Evolutionary conservation across 176 grass and related monocot genomes (phyloP).

Genomic region (Typha latifolia): DNA sequence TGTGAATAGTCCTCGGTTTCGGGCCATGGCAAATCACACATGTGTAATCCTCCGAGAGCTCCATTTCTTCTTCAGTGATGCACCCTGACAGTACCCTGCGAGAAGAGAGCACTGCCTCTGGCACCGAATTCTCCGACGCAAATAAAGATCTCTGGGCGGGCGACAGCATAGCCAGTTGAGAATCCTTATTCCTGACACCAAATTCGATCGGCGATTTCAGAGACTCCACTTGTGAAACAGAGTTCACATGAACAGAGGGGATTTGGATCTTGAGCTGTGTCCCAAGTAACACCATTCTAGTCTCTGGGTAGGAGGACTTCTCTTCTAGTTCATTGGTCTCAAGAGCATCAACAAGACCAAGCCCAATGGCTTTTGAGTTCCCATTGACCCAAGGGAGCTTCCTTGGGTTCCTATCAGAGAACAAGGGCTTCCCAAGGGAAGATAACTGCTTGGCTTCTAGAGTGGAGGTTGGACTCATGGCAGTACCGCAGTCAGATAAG

Average conservation of each 20-base stretch:
- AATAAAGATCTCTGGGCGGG: conserved; percentile 33
- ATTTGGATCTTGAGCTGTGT: conserved; percentile 16
- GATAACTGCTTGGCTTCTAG: conserved; percentile 11
- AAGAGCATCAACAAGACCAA: conserved; percentile 18
- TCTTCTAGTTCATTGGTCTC: neutral
- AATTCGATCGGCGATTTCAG: conserved; percentile 46
- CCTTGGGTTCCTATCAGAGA: conserved; percentile 1
- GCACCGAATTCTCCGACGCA: conserved; percentile 2
- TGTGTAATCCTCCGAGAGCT: conserved; percentile 56
- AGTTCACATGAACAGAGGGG: neutral
- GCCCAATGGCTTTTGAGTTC: neutral
- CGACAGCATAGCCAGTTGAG: conserved; percentile 50
- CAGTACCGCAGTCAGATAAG: conserved; percentile 4
- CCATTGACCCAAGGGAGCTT: conserved; percentile 6
- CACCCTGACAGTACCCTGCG: neutral
- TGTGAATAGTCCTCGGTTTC: conserved; percentile 52
- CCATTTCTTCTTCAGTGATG: conserved; percentile 20
- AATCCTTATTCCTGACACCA: conserved; percentile 55
- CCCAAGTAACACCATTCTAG: conserved; percentile 16
- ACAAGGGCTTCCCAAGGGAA: neutral
- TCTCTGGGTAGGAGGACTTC: neutral
- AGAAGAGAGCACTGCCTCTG: neutral
- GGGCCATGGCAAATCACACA: conserved; percentile 51
- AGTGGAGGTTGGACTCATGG: conserved; percentile 20
- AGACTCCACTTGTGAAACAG: neutral